A percentile compares a stretch with the other conserved stretches of the same genome.
Evolutionary conservation across 2,329 filamentous ascomycete genomes (phyloP).

Genomic region (Colletotrichum orbiculare): DNA sequence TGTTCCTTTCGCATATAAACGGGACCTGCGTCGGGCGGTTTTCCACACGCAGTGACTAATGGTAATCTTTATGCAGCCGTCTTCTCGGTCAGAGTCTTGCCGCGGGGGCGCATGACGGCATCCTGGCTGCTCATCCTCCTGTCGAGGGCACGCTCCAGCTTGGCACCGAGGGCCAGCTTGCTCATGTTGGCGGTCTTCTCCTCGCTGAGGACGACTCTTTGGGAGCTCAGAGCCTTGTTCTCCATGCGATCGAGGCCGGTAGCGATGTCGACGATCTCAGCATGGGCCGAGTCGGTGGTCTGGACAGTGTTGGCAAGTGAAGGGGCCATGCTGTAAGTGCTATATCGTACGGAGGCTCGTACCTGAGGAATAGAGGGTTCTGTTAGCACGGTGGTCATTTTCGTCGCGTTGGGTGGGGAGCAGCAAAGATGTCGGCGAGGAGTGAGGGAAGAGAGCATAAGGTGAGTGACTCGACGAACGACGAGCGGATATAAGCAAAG

Average conservation of each 20-base stretch:
- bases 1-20: neutral
- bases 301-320: slow-evolving; percentile 68
- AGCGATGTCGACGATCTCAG: slow-evolving; percentile 76
- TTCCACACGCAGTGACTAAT: no score
- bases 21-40: neutral
- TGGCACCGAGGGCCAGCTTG: slow-evolving; percentile 89
- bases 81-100: slow-evolving; percentile 52
- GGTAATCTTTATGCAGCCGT: slow-evolving; percentile 24
- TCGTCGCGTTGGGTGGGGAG: neutral
- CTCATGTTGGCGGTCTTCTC: slow-evolving; percentile 85
- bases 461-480: slow-evolving; percentile 22
- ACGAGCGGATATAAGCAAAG: neutral
- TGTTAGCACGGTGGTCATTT: slow-evolving; percentile 30
- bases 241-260: slow-evolving; percentile 87
- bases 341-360: slow-evolving; percentile 67
- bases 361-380: slow-evolving; percentile 47
- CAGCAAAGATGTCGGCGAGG: neutral
- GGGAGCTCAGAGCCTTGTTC: slow-evolving; percentile 84
- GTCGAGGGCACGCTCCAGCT: slow-evolving; percentile 87
- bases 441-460: slow-evolving; percentile 25
- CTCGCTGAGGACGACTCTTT: slow-evolving; percentile 82
- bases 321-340: slow-evolving; percentile 70
- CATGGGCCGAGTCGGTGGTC: slow-evolving; percentile 65
- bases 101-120: slow-evolving; percentile 78
- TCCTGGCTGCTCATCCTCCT: slow-evolving; percentile 90